These are phyloP conservation scores for Lunularia cruciata DNA, from an alignment of 225 moss, liverwort and hornwort genomes.

Conservation along the genomic window DNA sequence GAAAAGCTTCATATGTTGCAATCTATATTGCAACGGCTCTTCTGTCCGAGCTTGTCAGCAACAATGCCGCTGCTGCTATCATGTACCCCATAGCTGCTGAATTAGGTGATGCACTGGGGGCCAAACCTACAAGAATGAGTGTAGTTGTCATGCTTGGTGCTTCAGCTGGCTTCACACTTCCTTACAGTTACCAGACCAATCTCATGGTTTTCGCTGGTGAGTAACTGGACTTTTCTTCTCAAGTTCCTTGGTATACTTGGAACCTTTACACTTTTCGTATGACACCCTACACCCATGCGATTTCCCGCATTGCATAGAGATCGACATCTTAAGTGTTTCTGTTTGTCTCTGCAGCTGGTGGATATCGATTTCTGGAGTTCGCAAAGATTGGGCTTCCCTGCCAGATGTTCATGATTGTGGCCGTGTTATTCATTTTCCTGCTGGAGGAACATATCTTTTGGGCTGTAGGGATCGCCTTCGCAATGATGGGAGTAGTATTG, in stretches of 20 bases:
- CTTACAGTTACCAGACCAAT: slow-evolving; percentile 14
- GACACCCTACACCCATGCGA: no score
- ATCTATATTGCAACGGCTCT: slow-evolving; percentile 5
- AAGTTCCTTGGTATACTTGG: no score
- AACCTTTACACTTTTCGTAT: no score
- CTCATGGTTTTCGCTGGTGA: slow-evolving; percentile 16
- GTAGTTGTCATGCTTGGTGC: slow-evolving; percentile 6
- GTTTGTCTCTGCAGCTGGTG: slow-evolving; percentile 1
- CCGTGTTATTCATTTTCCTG: slow-evolving; percentile 3
- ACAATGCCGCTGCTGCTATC: slow-evolving; percentile 5
- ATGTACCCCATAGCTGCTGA: slow-evolving; percentile 8
- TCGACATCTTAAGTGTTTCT: no score
- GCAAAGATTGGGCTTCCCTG: slow-evolving; percentile 7
- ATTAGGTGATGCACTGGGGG: slow-evolving; percentile 3
- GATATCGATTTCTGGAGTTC: background rate
- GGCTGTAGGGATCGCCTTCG: background rate
- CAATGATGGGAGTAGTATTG: background rate
- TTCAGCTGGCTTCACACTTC: slow-evolving; percentile 8
- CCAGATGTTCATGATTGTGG: slow-evolving; percentile 3
- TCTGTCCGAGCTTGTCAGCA: slow-evolving; percentile 8
- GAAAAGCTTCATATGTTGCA: slow-evolving; percentile 9
- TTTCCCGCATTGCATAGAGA: no score
- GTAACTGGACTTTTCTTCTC: background rate
- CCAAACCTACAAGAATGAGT: slow-evolving; percentile 3
- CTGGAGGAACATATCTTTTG: background rate